These are phyloP conservation scores for Metrosideros polymorpha DNA, from an alignment of 441 rosid genomes.

Conservation along the genomic window DNA sequence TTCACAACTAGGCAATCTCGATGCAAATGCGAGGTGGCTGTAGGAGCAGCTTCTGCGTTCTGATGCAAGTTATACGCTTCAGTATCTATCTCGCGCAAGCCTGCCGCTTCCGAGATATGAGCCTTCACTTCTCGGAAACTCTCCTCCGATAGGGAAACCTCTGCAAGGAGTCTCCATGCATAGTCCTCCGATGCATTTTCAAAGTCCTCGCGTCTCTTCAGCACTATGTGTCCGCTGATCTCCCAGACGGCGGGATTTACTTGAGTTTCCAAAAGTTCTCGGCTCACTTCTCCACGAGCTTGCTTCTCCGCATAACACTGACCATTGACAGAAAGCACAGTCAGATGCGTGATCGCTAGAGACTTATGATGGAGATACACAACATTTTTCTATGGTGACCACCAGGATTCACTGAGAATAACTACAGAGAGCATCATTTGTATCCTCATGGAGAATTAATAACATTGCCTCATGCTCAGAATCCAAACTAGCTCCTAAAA, in stretches of 20 bases:
- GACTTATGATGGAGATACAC: not conserved
- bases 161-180: constrained; percentile 18
- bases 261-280: constrained; percentile 16
- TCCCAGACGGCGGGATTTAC: constrained; percentile 28
- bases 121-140: constrained; percentile 22
- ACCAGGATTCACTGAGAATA: not conserved
- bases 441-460: not conserved
- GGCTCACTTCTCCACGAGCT: constrained; percentile 21
- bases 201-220: constrained; percentile 16
- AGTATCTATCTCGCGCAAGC: not conserved
- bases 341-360: not conserved
- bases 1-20: not conserved
- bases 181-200: constrained; percentile 10
- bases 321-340: not conserved
- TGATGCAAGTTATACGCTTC: not conserved
- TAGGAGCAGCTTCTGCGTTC: constrained; percentile 2
- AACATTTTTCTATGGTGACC: not conserved
- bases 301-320: constrained; percentile 27
- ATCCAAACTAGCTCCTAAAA: not conserved
- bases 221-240: constrained; percentile 25
- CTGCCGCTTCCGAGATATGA: constrained; percentile 10
- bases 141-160: constrained; percentile 20
- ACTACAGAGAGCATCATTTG: not conserved
- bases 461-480: not conserved
- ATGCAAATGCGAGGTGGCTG: not conserved